Evolutionary conservation across 805 yeast genomes (phyloP), one percentile per base, ranked within the genome.

Genomic region (Kazachstania viticola): DNA sequence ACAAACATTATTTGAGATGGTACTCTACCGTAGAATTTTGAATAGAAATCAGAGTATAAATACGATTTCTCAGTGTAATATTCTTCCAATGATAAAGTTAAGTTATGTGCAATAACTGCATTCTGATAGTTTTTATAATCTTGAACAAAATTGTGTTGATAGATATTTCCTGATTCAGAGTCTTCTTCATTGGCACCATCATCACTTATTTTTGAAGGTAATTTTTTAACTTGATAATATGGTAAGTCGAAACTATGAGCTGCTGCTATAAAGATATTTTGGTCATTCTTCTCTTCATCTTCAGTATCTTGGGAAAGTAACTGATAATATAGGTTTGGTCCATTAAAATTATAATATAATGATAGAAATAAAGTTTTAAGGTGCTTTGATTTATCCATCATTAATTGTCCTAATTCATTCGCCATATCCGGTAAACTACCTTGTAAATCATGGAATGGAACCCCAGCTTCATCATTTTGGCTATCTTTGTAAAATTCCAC

Each of bases 231-330:
- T 50, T 75, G 82, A 51, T 64, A 67, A 51, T 60, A 72, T 3
- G 70, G 64, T 32, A 62, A 54, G 0, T 53, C 41, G 46, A 67
- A 45, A 1, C 59, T 77, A 24, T 64, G 61, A 2, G 81, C 76
- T 1, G 81, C 82, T 1, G 77, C 69, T 14, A 72, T 69, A 46
- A 79, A 78, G 0, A 87, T 77, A 41, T 79, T 87, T 47, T 79
- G 79, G 49, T 79, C 88, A 34, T 87, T 87, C n/a, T n/a, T n/a
- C n/a, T n/a, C n/a, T 51, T 78, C 79, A 13, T 87, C 88, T 2
- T 83, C 80, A 24, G 73, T 68, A 9, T 83, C 83, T 52, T 79
- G 91, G 0, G 82, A 73, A 40, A 79, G 57, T 29, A 79, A 54
- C 16, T 79, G 81, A 47, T 79, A 79, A 51, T 73, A 79, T 51